phyloP scores from a whole-genome alignment of 306 rosid genomes.

The Rosa chinensis region DNA sequence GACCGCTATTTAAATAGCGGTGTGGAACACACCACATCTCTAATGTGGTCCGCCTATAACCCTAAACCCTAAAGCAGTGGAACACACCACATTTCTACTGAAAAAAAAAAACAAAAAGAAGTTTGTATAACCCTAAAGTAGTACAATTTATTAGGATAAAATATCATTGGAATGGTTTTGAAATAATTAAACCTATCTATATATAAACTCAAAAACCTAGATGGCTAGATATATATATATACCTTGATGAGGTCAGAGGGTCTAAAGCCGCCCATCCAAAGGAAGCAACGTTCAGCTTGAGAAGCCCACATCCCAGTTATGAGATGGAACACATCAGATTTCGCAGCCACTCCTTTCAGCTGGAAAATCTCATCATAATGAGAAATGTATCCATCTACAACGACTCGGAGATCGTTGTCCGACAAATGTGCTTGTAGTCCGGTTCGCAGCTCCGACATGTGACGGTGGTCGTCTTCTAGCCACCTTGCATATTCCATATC shows the following conservation, averaged over 20 bases:
- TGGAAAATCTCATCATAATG: slow-evolving; percentile 82
- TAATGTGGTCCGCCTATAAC: background rate
- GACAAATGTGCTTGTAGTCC: slow-evolving; percentile 60
- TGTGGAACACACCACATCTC: background rate
- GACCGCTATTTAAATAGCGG: background rate
- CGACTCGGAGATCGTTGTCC: slow-evolving; percentile 57
- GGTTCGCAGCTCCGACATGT: slow-evolving; percentile 60
- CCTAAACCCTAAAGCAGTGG: too few relatives aligned
- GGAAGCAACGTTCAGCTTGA: slow-evolving; percentile 92
- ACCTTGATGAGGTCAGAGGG: slow-evolving; percentile 91
- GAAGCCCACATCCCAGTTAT: slow-evolving; percentile 80
- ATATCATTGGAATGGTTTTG: background rate
- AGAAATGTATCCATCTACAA: slow-evolving; percentile 61
- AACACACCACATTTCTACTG: background rate
- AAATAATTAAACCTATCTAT: background rate
- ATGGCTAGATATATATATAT: background rate
- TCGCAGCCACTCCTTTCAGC: slow-evolving; percentile 67
- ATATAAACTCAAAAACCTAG: background rate
- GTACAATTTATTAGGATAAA: background rate
- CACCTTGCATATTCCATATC: slow-evolving; percentile 93
- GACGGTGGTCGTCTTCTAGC: slow-evolving; percentile 87
- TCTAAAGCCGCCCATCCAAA: slow-evolving; percentile 90
- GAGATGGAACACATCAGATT: slow-evolving; percentile 89
- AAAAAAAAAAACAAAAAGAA: background rate
- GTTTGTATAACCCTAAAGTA: background rate